Evolutionary conservation across 805 yeast species (phyloP), one percentile per base, ranked within the genome.

Genomic region (Saccharomyces cerevisiae): DNA sequence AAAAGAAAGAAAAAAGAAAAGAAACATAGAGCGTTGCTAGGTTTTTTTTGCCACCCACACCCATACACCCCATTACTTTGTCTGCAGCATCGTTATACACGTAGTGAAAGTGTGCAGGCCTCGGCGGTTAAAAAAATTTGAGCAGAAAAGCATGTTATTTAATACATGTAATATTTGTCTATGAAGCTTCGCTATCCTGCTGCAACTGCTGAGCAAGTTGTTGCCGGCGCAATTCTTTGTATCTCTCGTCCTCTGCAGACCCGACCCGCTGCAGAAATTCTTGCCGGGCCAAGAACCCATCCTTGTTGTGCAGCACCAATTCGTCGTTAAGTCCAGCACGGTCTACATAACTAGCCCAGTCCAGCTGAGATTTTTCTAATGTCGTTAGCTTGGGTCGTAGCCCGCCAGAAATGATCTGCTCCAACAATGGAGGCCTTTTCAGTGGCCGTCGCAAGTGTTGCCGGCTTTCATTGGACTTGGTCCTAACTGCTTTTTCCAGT

Each of bases 311-410:
- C 54, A 80, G 78, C 49, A 77, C 79, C 65, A 94, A 79, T 58
- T 94, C 99, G 59, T 89, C 97, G 51, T 80, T 77, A 49, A 94
- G 84, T 53, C 90, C 90, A 59, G 84, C 83, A 59, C 86, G 79
- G 70, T 92, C 97, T 30, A 94, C 97, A 71, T 87, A 90, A 49
- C 87, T 82, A 0, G 96, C 95, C 96, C 98, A 94, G 70, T 94
- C 99, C 51, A 94, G 76, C 58, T 96, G 76, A 0, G 96, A 87
- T 70, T 94, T 94, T 67, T 94, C 98, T 59, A 94, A 74, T 0
- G 99, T 94, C 26, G 96, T 87, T 57, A 94, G 76, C 67, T 89
- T 92, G 31, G 88, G 82, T 60, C 86, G 83, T 58, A 85, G 81
- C 2, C 87, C 76, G 10, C 84, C 79, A 47, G 81, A 74, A 48